phyloP scores from a whole-genome alignment of 2,329 filamentous ascomycete species.

The Fusarium sp. region DNA sequence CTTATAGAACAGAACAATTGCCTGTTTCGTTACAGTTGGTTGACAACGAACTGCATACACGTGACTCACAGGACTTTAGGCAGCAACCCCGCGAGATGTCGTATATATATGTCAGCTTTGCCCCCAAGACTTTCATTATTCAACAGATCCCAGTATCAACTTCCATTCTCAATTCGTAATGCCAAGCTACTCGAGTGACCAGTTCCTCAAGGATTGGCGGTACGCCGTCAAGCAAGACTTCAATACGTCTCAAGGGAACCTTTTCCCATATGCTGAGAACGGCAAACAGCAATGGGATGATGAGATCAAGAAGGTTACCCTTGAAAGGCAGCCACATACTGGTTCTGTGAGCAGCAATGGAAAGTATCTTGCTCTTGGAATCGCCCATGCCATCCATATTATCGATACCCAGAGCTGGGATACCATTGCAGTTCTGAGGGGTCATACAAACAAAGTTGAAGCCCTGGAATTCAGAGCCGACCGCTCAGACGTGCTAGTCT shows the following conservation, averaged over 20 bases:
- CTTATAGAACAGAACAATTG: neutral
- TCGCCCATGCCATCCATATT: conserved; percentile 5
- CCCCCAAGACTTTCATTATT: too few relatives aligned
- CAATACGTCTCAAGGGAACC: neutral
- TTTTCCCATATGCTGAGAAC: conserved; percentile 3
- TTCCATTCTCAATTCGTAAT: neutral
- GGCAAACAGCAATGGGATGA: conserved; percentile 17
- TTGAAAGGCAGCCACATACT: neutral
- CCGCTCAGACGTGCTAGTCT: neutral
- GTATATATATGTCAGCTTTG: neutral
- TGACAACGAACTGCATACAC: neutral
- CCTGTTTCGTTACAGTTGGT: neutral
- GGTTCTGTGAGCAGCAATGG: conserved; percentile 1
- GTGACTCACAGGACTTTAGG: neutral
- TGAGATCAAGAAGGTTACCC: neutral
- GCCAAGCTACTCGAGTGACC: conserved; percentile 9
- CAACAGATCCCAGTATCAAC: too few relatives aligned
- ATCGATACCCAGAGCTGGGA: conserved; percentile 10
- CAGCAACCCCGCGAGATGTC: neutral
- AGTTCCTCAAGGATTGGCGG: conserved; percentile 20
- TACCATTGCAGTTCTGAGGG: conserved; percentile 5
- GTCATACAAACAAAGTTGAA: neutral
- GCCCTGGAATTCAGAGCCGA: conserved; percentile 4
- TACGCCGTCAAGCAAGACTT: conserved; percentile 21
- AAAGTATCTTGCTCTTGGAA: conserved; percentile 1